Conservation (phyloP, 2,329 filamentous ascomycete genomes). For the Pyrenochaeta sp. region DNA sequence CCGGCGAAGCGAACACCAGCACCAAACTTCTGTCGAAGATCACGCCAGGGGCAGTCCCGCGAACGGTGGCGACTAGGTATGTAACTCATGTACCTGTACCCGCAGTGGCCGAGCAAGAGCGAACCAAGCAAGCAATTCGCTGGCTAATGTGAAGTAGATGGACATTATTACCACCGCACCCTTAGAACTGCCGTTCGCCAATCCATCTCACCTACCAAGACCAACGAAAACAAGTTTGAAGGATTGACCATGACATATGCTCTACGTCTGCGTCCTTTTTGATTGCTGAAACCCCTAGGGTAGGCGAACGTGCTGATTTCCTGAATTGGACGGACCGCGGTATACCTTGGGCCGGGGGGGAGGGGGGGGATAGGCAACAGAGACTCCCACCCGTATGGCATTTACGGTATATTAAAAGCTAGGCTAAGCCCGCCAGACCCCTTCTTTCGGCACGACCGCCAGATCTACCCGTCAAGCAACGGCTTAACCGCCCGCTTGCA, state of each 20-base stretch:
- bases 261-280: slow-evolving; percentile 1
- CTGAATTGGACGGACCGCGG: not conserved
- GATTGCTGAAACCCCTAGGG: not conserved
- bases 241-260: not conserved
- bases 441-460: not conserved
- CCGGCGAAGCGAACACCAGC: not conserved
- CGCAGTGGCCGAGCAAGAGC: not conserved
- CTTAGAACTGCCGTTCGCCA: not conserved
- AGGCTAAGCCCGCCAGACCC: not conserved
- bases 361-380: no score
- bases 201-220: not conserved
- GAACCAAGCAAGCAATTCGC: not conserved
- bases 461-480: slow-evolving; percentile 1
- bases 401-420: not conserved
- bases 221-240: not conserved
- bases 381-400: not conserved
- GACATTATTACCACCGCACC: not conserved
- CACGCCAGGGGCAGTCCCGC: not conserved
- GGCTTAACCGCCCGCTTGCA: not conserved
- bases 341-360: no score
- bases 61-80: not conserved
- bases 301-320: not conserved
- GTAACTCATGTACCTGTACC: not conserved
- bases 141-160: not conserved
- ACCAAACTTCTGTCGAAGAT: not conserved